Conservation (phyloP, 2,329 filamentous ascomycete species). For the Microsporum audouinii region DNA sequence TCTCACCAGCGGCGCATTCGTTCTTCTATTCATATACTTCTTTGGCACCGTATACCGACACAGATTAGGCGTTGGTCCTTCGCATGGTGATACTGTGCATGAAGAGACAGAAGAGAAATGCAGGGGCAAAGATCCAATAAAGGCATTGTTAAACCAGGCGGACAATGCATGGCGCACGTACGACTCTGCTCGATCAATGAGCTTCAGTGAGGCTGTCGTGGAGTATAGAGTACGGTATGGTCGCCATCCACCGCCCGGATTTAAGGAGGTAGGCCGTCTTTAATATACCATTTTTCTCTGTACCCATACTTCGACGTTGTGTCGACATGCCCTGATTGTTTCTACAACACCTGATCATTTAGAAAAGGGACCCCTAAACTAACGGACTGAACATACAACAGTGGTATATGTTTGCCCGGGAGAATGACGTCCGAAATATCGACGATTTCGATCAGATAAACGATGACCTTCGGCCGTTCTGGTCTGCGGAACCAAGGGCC, state of each 20-base stretch:
- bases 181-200: neutral
- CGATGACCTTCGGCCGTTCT: slow-evolving; percentile 39
- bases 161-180: slow-evolving; percentile 4
- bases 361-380: neutral
- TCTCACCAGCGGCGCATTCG: neutral
- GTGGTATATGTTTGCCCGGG: slow-evolving; percentile 38
- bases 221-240: slow-evolving; percentile 36
- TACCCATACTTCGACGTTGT: neutral
- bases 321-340: neutral
- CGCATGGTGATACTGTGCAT: neutral
- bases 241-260: slow-evolving; percentile 41
- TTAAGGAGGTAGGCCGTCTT: slow-evolving; percentile 24
- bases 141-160: neutral
- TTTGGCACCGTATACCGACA: neutral
- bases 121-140: neutral
- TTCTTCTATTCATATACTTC: neutral
- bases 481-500: slow-evolving; percentile 34
- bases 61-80: neutral
- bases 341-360: neutral
- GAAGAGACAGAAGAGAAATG: neutral
- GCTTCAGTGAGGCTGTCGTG: slow-evolving; percentile 22
- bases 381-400: slow-evolving; percentile 1
- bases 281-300: neutral
- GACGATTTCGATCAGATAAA: slow-evolving; percentile 44
- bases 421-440: slow-evolving; percentile 34